phyloP scores from a whole-genome alignment of 441 rosid species.

The Pelargonium citronellum region DNA sequence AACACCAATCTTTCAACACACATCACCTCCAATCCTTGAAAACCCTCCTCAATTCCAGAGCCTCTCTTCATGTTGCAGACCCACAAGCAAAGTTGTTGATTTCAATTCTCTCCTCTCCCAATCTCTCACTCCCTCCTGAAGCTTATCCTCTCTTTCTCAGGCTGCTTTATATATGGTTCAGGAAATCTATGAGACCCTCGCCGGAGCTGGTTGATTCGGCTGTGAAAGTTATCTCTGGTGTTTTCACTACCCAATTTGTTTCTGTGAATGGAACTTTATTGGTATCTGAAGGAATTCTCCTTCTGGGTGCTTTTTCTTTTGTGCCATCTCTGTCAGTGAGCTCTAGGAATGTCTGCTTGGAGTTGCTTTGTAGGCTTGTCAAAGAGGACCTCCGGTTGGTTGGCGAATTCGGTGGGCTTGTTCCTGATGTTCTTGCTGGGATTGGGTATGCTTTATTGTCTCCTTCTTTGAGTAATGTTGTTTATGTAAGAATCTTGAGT shows the following conservation, averaged over 20 bases:
- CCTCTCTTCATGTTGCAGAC: conserved; percentile 79
- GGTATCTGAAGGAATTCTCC: conserved; percentile 54
- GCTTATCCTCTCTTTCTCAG: conserved; percentile 53
- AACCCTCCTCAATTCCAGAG: conserved; percentile 48
- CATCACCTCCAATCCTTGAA: conserved; percentile 60
- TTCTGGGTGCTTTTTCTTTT: conserved; percentile 64
- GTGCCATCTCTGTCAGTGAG: conserved; percentile 47
- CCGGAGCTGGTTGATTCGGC: conserved; percentile 50
- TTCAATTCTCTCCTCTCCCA: conserved; percentile 50
- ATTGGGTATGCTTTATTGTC: conserved; percentile 73
- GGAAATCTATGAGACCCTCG: conserved; percentile 72
- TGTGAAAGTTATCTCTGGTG: conserved; percentile 41
- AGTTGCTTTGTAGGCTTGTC: conserved; percentile 50
- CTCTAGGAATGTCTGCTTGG: conserved; percentile 48
- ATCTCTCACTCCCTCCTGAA: conserved; percentile 41
- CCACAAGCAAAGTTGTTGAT: conserved; percentile 82
- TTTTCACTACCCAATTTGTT: conserved; percentile 30
- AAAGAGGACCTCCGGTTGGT: conserved; percentile 44
- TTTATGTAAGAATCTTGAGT: conserved; percentile 42
- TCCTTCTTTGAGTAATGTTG: conserved; percentile 32
- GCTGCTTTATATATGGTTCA: conserved; percentile 78
- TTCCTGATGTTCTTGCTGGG: conserved; percentile 71
- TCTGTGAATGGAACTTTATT: conserved; percentile 37
- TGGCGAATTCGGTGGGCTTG: conserved; percentile 31
- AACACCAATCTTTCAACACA: conserved; percentile 43